Evolutionary conservation across 345 rosid species (phyloP).

Genomic region (Luvunga scandens): DNA sequence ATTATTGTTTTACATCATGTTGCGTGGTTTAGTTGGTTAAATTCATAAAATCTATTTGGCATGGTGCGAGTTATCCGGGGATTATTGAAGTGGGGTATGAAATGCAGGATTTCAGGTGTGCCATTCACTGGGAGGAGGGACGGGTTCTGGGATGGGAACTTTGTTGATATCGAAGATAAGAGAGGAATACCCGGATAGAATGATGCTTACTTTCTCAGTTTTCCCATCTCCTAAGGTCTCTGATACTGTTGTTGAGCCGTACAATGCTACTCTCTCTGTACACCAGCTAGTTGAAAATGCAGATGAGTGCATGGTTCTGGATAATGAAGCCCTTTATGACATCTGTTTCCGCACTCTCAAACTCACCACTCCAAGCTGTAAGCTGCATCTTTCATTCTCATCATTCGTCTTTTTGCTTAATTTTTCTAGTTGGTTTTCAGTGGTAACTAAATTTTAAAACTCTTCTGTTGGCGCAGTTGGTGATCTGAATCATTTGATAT

Average conservation of each 20-base stretch:
- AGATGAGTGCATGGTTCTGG: constrained; percentile 68
- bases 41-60: background rate
- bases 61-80: background rate
- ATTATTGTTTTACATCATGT: background rate
- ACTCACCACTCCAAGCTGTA: constrained; percentile 64
- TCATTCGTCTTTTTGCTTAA: background rate
- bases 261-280: constrained; percentile 63
- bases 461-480: constrained; percentile 39
- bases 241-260: constrained; percentile 73
- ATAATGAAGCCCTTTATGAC: constrained; percentile 65
- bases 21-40: background rate
- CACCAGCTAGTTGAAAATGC: constrained; percentile 69
- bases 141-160: constrained; percentile 69
- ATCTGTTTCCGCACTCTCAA: constrained; percentile 67
- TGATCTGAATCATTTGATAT: constrained; percentile 66
- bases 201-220: constrained; percentile 75
- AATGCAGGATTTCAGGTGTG: constrained; percentile 59
- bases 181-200: constrained; percentile 70
- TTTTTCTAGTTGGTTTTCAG: background rate
- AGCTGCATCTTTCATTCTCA: constrained; percentile 1
- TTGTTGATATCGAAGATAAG: constrained; percentile 64
- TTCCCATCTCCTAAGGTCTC: constrained; percentile 75
- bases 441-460: background rate
- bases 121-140: constrained; percentile 68
- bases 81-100: background rate